Evolutionary conservation across 2,329 filamentous ascomycete genomes (phyloP), one percentile per base, ranked within the genome.

Genomic region (Emericellopsis cladophorae): DNA sequence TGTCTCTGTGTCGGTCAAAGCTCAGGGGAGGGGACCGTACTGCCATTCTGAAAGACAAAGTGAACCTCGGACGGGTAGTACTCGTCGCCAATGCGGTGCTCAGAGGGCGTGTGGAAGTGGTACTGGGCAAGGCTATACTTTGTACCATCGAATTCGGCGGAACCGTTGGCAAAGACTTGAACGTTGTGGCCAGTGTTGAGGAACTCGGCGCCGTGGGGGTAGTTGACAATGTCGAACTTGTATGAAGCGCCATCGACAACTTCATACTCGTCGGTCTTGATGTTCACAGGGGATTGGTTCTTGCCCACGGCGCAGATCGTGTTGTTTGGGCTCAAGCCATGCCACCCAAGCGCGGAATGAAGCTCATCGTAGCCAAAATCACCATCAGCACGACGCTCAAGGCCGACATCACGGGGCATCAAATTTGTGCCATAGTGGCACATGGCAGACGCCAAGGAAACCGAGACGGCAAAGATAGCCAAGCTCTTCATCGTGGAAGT

Each of bases 81-180:
- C 45, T 60, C 57, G 34, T 59, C 49, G 55, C 60, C 45, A 54
- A 76, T 58, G 41, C 64, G 65, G 49, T 77, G 73, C 60, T 77
- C 73, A 37, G 66, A 68, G 4, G 72, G 71, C 0, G 68, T 72
- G 55, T 76, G 72, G 57, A 76, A 70, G 54, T 76, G 72, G 59
- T 73, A 74, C 48, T 76, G 71, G 36, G 54, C 57, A 23, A 74
- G 59, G 2, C 45, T 51, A 54, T 65, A 72, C 15, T 59, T 52
- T 32, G 51, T 51, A 31, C 56, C 59, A 2, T 51, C 55, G 37
- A 66, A 52, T 2, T 46, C 56, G 2, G 69, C 61, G 9, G 62
- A 66, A 35, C 69, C 68, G 45, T 67, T 67, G 31, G 62, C 60
- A 31, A 65, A 50, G 42, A 68, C 61, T 51, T 70, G 60, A 38